phyloP scores from a whole-genome alignment of 179 eudicot species.

The Corrigiola litoralis region DNA sequence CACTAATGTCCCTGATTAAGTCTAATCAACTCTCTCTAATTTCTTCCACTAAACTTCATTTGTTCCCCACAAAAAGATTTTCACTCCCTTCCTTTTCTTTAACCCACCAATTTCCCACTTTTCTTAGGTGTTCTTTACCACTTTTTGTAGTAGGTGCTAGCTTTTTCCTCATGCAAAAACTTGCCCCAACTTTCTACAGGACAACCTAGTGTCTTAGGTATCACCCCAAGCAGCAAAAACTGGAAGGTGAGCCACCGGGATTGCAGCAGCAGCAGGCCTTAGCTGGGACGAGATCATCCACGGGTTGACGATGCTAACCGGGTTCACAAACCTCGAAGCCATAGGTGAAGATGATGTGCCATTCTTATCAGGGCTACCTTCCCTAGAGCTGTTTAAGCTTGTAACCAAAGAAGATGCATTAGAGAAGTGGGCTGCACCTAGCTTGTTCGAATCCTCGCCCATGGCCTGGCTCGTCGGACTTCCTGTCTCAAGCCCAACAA shows the following conservation, averaged over 20 bases:
- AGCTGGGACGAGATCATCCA: conserved; percentile 49
- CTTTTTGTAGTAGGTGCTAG: background rate
- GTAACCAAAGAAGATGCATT: conserved; percentile 59
- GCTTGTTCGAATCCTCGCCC: conserved; percentile 28
- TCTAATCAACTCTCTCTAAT: conserved; percentile 21
- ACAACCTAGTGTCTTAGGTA: conserved; percentile 4
- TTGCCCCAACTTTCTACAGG: conserved; percentile 15
- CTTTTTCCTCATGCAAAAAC: conserved; percentile 24
- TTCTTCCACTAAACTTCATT: conserved; percentile 31
- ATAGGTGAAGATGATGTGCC: conserved; percentile 12
- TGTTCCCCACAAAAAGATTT: conserved; percentile 29
- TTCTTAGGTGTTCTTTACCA: background rate
- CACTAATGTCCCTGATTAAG: conserved; percentile 16
- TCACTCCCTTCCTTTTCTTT: conserved; percentile 10
- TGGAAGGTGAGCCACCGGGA: conserved; percentile 58
- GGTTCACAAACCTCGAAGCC: conserved; percentile 8
- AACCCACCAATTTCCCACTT: conserved; percentile 14
- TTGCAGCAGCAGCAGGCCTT: conserved; percentile 25
- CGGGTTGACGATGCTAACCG: conserved; percentile 14
- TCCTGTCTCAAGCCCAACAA: conserved; percentile 31
- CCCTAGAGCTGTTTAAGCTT: conserved; percentile 70
- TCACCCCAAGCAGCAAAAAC: conserved; percentile 74
- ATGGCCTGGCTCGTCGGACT: too few relatives aligned
- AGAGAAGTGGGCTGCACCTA: conserved; percentile 35
- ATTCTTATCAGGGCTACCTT: conserved; percentile 59